Evolutionary conservation across 2,329 filamentous ascomycete genomes (phyloP), one percentile per base, ranked within the genome.

Genomic region (Curvularia spicifera): DNA sequence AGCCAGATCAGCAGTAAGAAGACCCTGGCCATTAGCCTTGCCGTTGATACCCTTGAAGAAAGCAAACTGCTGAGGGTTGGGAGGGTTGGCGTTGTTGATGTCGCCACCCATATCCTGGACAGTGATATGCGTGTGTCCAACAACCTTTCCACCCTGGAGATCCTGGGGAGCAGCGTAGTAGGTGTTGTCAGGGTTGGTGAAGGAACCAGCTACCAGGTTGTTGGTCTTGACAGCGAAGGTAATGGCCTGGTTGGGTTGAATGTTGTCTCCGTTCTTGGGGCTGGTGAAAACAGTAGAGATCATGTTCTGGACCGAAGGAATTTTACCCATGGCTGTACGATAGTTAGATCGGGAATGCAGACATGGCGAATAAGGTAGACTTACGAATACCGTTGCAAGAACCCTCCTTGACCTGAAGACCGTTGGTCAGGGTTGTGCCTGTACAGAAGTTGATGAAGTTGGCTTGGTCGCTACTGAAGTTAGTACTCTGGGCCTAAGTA

Each of bases 391-490:
- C 81, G 68, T 85, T 87, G 74, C 85, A 87, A 44, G 84, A 85
- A 9, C 83, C 83, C 0, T 60, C 68, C 39, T 76, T 72, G 60
- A 78, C 72, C 63, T 86, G 84, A 5, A 77, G 74, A 60, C 84
- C 85, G 62, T 87, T 85, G 60, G 84, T 87, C 55, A 83, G 67
- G 3, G 78, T 81, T 70, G 83, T 80, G 59, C 83, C 83, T 5
- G 76, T 69, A 68, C 85, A 87, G 73, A 86, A 83, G 76, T 86
- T 86, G 79, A 86, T 86, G 72, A 86, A 86, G 76, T 86, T 86
- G 70, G 79, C 79, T 20, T 72, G 50, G 58, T 84, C 81, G 40
- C 80, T 83, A 48, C 12, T 33, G 31, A 18, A 24, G 31, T 67
- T 35, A 68, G 60, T 40, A 51, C 29, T 18, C 2, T 28, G 6